These are phyloP conservation scores for Musa troglodytarum DNA, from an alignment of 176 grass and related monocot species.

Conservation along the genomic window DNA sequence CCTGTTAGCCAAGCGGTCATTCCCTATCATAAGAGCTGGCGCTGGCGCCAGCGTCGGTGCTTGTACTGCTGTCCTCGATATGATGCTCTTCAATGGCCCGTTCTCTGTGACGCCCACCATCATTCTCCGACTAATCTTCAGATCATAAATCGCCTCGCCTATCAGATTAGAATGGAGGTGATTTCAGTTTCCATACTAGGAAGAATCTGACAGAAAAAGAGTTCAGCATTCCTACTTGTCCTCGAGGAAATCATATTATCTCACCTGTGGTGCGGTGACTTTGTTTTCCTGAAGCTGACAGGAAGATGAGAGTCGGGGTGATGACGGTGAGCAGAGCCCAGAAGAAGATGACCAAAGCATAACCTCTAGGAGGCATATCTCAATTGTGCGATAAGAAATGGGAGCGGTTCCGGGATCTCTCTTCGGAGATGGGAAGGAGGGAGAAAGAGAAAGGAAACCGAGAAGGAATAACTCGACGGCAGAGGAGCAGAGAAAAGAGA, in stretches of 20 bases:
- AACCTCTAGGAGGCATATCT: conserved; percentile 18
- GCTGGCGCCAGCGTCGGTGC: neutral
- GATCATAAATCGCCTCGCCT: neutral
- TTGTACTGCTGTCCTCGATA: neutral
- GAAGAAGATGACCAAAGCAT: conserved; percentile 20
- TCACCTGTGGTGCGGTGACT: neutral
- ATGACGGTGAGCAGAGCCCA: conserved; percentile 17
- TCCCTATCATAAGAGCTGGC: neutral
- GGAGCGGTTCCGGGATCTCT: no score
- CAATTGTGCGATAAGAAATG: neutral
- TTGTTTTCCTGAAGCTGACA: conserved; percentile 7
- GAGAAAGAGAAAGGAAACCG: no score
- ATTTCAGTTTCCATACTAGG: neutral
- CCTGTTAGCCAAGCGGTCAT: neutral
- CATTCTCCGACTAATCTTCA: neutral
- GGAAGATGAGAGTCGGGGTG: conserved; percentile 22
- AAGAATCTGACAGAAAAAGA: neutral
- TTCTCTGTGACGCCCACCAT: neutral
- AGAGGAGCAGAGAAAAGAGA: no score
- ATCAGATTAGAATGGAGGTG: neutral
- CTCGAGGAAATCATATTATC: no score
- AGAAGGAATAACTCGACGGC: no score
- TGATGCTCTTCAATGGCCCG: neutral
- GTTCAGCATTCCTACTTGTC: neutral
- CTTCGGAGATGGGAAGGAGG: no score